These are phyloP conservation scores for Fusarium sp. DNA, from an alignment of 2,329 filamentous ascomycete genomes.

Conservation along the genomic window DNA sequence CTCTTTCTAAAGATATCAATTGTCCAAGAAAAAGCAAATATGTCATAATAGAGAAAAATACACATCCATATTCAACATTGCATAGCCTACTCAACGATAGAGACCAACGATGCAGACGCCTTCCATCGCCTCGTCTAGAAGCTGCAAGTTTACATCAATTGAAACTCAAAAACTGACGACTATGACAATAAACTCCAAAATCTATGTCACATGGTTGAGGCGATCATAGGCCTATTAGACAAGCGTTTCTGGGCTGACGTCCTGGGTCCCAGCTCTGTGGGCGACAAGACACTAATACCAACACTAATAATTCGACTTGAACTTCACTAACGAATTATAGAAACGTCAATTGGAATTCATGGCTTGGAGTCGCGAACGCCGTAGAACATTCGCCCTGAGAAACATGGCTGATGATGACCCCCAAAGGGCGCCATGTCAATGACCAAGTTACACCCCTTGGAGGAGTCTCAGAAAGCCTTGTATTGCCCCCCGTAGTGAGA, in stretches of 20 bases:
- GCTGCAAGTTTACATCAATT: slow-evolving; percentile 14
- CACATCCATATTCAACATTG: background rate
- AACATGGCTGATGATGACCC: slow-evolving; percentile 20
- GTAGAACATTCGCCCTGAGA: slow-evolving; percentile 28
- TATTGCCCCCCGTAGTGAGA: slow-evolving; percentile 30
- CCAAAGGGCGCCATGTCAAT: slow-evolving; percentile 1
- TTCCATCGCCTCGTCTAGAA: background rate
- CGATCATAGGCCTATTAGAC: background rate
- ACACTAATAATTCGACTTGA: background rate
- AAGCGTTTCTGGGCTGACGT: slow-evolving; percentile 21
- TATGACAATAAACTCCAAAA: background rate
- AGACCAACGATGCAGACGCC: background rate
- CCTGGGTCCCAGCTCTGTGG: slow-evolving; percentile 20
- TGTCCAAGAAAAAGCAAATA: slow-evolving; percentile 21
- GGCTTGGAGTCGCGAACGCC: slow-evolving; percentile 24
- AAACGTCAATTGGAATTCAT: slow-evolving; percentile 28
- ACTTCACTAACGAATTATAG: slow-evolving; percentile 12
- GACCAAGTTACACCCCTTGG: background rate
- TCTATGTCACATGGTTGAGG: background rate
- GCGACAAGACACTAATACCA: slow-evolving; percentile 13
- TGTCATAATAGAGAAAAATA: background rate
- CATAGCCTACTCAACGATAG: background rate
- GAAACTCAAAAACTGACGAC: slow-evolving; percentile 10
- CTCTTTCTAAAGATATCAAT: slow-evolving; percentile 20
- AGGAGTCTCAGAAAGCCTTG: slow-evolving; percentile 2